Conservation (phyloP, 2,329 filamentous ascomycete genomes). For the Monilinia fructicola region DNA sequence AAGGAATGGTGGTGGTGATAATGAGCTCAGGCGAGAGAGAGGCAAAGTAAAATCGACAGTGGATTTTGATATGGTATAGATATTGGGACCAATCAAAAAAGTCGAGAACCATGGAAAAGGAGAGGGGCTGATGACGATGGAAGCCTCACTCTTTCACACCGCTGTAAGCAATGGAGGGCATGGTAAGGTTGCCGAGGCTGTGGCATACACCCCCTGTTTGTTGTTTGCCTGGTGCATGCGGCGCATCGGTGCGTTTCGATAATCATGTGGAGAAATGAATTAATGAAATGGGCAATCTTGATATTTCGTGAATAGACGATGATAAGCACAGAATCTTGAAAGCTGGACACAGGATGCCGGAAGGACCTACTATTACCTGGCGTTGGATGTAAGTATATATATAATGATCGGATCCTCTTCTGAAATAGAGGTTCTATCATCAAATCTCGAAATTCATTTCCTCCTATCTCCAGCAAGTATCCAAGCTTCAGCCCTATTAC, state of each 20-base stretch:
- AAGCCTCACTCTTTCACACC: conserved; percentile 24
- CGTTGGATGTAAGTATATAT: conserved; percentile 20
- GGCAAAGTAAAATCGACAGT: not conserved
- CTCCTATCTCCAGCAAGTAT: not conserved
- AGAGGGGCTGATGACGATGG: conserved; percentile 7
- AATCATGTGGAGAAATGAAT: conserved; percentile 11
- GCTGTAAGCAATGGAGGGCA: conserved; percentile 23
- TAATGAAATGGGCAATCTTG: conserved; percentile 7
- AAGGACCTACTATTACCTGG: conserved; percentile 11
- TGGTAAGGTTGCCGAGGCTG: conserved; percentile 18
- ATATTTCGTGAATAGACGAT: not conserved
- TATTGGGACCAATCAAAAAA: conserved; percentile 6
- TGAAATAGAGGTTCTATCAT: not conserved
- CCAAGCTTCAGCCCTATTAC: not conserved
- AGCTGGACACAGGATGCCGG: not conserved
- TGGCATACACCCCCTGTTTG: conserved; percentile 13
- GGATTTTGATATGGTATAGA: not conserved
- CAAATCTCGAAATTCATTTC: not conserved
- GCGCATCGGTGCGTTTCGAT: conserved; percentile 6
- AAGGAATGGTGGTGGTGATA: not conserved
- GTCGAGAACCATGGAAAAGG: not conserved
- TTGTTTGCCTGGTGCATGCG: not conserved
- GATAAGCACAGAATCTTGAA: not conserved
- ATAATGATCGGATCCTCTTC: not conserved
- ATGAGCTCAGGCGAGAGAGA: conserved; percentile 13